Base-by-base conservation (phyloP, 805 yeast genomes). In the Nakazawaea molendinolei region DNA sequence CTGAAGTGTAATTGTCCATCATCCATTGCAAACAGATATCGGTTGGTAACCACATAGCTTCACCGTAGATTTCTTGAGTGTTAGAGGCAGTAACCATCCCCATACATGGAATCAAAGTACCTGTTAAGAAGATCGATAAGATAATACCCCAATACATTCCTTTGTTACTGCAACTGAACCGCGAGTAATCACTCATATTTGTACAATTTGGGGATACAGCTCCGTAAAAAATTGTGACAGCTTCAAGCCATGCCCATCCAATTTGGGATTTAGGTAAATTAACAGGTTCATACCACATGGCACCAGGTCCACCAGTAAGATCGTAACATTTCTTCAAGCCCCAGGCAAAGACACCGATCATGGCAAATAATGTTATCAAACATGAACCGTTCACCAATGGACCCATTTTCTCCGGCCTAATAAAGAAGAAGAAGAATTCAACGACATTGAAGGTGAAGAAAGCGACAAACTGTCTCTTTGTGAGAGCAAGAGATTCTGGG, bases 31-130 rank as follows among this genome's bases (percentile, higher is more conserved):
- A 44, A 37, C 58, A 53, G 30, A 66, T 53, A 30, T 56, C 58
- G 39, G 60, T 60, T 5, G 77, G 77, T 40, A 60, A 58, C 77
- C 77, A 71, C 28, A 63, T 43, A 12, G 17, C 28, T 10, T 9
- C 14, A 15, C 69, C 71, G 40, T 60, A 66, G 3, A 58, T 44
- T n/a, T 54, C 54, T 14, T 54, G 43, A 14, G 67, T 53, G 4
- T 72, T 66, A 23, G 69, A 65, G 4, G 76, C 67, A 9, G 65
- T 60, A 27, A 69, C 38, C 19, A 68, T 44, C 5, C 75, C 75
- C 47, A 69, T 58, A 16, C 68, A 45, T 12, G 75, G 74, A 16
- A 69, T 62, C 15, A 32, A 15, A 9, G 60, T 58, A 6, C 71
- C 71, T 12, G 60, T 49, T 3, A 64, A 23, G 23, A 65, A 39